Evolutionary conservation across 176 grass and related monocot genomes (phyloP).

Genomic region (Oropetium thomaeum): DNA sequence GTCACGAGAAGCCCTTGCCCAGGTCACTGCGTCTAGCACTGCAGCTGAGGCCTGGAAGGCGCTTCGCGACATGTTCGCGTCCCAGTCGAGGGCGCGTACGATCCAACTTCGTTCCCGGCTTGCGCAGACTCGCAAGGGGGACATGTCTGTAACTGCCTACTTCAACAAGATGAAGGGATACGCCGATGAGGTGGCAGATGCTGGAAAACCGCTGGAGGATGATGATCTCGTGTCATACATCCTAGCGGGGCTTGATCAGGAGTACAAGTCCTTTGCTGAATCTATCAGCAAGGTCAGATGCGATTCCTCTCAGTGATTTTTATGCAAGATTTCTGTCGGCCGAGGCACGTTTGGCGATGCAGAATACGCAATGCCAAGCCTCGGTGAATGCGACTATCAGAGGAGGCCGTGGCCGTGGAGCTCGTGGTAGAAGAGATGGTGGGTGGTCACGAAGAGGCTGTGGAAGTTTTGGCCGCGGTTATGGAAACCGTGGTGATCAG

Average conservation of each 20-base stretch:
- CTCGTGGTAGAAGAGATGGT: not conserved
- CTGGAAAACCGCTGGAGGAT: not conserved
- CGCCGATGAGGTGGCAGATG: not conserved
- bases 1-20: not conserved
- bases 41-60: not conserved
- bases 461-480: not conserved
- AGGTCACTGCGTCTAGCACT: not conserved
- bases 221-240: not conserved
- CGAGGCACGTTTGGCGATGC: not conserved
- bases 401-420: not conserved
- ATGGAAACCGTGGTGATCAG: not conserved
- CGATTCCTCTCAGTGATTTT: not conserved
- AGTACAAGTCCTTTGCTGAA: not conserved
- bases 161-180: not conserved
- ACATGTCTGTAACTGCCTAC: rapidly evolving
- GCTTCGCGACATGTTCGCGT: not conserved
- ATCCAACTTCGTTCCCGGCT: not conserved
- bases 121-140: not conserved
- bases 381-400: not conserved
- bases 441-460: too few species aligned
- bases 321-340: not conserved
- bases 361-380: not conserved
- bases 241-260: not conserved
- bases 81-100: not conserved
- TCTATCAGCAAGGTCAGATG: not conserved